Conservation (phyloP, 2,329 filamentous ascomycete species). For the Penicillium sp. region DNA sequence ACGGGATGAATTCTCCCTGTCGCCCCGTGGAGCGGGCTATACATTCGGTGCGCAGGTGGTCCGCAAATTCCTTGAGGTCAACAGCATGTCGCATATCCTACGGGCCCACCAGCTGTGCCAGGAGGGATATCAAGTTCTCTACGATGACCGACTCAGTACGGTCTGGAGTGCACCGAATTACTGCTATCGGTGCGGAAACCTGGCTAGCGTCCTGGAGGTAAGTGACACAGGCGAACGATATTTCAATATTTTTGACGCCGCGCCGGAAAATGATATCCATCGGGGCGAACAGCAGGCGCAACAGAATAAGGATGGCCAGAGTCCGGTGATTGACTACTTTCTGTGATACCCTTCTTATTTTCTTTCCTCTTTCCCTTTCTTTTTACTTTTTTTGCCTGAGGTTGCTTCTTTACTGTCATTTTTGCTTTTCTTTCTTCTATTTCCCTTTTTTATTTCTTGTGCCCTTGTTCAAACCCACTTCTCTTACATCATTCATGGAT, state of each 20-base stretch:
- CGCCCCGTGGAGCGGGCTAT: conserved; percentile 86
- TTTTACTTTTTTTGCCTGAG: no score
- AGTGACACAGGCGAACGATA: conserved; percentile 84
- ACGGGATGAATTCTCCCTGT: conserved; percentile 90
- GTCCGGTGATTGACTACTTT: conserved; percentile 62
- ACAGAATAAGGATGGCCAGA: conserved; percentile 60
- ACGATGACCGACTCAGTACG: conserved; percentile 86
- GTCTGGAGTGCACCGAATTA: conserved; percentile 99
- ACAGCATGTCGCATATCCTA: conserved; percentile 94
- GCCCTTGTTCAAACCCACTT: no score
- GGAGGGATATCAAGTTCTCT: conserved; percentile 93
- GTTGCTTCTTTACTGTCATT: no score
- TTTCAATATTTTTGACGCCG: conserved; percentile 96
- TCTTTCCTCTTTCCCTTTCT: no score
- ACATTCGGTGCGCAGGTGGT: conserved; percentile 97
- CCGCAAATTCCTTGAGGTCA: conserved; percentile 94
- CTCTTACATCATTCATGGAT: no score
- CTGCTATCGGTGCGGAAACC: conserved; percentile 97
- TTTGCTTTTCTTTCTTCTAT: no score
- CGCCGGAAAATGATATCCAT: conserved; percentile 81
- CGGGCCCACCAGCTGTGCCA: conserved; percentile 97
- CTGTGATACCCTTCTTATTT: conserved; percentile 32
- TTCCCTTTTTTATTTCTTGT: no score
- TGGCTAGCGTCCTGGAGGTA: conserved; percentile 93
- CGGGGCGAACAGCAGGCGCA: conserved; percentile 60